Conservation (phyloP, 441 rosid genomes). For the Brassica hybrid region DNA sequence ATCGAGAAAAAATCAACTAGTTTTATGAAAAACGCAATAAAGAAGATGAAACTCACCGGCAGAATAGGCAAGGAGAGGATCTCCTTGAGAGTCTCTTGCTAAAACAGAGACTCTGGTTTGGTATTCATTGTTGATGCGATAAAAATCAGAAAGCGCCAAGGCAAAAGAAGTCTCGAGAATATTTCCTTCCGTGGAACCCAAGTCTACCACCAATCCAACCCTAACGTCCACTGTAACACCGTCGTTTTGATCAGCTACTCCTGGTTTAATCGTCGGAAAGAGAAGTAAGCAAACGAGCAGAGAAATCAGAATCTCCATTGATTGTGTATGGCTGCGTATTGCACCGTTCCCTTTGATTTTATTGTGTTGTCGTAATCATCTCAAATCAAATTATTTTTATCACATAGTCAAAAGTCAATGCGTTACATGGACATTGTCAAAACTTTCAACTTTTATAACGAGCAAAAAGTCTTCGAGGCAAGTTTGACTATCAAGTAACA, state of each 20-base stretch:
- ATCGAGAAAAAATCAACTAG: background rate
- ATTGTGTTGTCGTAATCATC: background rate
- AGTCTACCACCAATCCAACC: constrained; percentile 44
- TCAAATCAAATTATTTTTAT: background rate
- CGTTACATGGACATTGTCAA: background rate
- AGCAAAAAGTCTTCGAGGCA: background rate
- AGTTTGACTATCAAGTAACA: background rate
- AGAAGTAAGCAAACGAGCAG: constrained; percentile 13
- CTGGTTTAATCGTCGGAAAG: background rate
- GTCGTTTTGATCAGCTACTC: constrained; percentile 17
- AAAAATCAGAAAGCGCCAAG: constrained; percentile 47
- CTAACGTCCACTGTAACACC: background rate
- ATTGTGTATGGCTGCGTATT: background rate
- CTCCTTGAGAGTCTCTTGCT: constrained; percentile 42
- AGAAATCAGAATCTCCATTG: constrained; percentile 21
- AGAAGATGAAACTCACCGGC: constrained; percentile 37
- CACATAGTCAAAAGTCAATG: constrained; percentile 1
- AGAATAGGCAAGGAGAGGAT: constrained; percentile 34
- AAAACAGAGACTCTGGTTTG: constrained; percentile 39
- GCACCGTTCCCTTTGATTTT: background rate
- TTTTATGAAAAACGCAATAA: background rate
- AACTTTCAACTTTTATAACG: background rate
- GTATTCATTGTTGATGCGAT: constrained; percentile 29
- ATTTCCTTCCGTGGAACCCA: constrained; percentile 39
- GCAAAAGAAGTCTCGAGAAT: constrained; percentile 32